A percentile compares a stretch with the other conserved stretches of the same genome.
phyloP scores from a whole-genome alignment of 1,284 basidiomycete species.

The Xerocomus nothofagi region DNA sequence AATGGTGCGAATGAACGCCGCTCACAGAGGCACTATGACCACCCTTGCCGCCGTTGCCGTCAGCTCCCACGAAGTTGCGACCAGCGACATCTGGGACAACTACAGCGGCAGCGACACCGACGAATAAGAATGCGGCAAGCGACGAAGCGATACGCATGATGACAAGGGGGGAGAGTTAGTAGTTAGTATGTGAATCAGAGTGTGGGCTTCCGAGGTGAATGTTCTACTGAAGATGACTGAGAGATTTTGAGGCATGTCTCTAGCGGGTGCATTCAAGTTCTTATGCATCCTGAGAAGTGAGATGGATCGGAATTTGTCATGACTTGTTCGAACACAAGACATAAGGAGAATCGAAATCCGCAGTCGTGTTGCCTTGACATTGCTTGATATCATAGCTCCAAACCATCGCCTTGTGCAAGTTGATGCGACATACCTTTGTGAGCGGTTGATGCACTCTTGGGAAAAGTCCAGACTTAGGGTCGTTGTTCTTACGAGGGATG shows the following conservation, averaged over 20 bases:
- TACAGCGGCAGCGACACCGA: constrained; percentile 9
- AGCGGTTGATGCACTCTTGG: neutral
- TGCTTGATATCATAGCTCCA: neutral
- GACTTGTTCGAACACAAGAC: neutral
- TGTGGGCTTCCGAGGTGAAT: neutral
- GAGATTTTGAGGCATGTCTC: neutral
- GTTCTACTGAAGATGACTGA: neutral
- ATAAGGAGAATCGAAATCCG: constrained; percentile 2
- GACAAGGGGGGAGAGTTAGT: neutral
- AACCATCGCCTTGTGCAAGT: neutral
- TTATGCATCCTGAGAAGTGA: constrained; percentile 11
- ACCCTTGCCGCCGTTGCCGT: neutral
- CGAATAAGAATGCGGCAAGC: constrained; percentile 6
- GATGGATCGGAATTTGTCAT: neutral
- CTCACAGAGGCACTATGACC: neutral
- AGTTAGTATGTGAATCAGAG: neutral
- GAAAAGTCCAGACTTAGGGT: neutral
- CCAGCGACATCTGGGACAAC: neutral
- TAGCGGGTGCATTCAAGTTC: neutral
- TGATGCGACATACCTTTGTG: neutral
- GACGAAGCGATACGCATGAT: constrained; percentile 14
- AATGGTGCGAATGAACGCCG: neutral
- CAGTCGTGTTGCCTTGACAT: neutral
- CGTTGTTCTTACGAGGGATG: neutral
- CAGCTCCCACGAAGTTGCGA: neutral